Conservation (phyloP, 2,329 filamentous ascomycete genomes). For the Aspergillus tubingensis region DNA sequence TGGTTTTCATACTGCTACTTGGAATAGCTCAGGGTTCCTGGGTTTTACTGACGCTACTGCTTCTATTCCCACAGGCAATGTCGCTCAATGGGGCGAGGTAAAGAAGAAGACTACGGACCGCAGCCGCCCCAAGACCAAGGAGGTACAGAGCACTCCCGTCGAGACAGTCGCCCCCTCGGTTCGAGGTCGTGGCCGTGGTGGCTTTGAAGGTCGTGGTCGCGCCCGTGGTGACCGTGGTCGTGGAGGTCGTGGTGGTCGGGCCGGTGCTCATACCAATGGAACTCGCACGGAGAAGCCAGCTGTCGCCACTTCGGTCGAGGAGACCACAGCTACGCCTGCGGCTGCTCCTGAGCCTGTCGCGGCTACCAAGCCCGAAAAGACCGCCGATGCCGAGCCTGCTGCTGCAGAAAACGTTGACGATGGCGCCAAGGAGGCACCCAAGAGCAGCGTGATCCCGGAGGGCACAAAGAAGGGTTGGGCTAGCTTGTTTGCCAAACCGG, state of each 20-base stretch:
- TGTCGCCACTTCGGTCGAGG: slow-evolving; percentile 15
- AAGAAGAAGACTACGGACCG: slow-evolving; percentile 54
- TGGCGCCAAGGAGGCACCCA: slow-evolving; percentile 22
- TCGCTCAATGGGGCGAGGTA: slow-evolving; percentile 56
- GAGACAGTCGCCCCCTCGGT: slow-evolving; percentile 37
- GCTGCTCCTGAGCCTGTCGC: slow-evolving; percentile 29
- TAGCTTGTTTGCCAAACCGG: slow-evolving; percentile 70
- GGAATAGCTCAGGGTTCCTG: slow-evolving; percentile 2
- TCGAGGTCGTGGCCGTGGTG: slow-evolving; percentile 51
- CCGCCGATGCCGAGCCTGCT: slow-evolving; percentile 22
- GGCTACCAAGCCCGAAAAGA: slow-evolving; percentile 27
- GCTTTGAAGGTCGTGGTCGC: slow-evolving; percentile 49
- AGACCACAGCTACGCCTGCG: slow-evolving; percentile 10
- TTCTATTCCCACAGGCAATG: slow-evolving; percentile 42
- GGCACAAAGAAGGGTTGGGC: slow-evolving; percentile 62
- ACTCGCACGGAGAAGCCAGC: slow-evolving; percentile 40
- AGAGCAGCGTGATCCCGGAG: slow-evolving; percentile 40
- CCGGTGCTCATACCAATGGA: slow-evolving; percentile 46
- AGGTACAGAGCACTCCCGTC: slow-evolving; percentile 36
- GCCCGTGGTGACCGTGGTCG: slow-evolving; percentile 52
- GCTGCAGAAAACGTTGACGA: slow-evolving; percentile 24
- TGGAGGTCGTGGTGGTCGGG: slow-evolving; percentile 49
- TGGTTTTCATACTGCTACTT: slow-evolving; percentile 2
- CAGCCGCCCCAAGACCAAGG: slow-evolving; percentile 50
- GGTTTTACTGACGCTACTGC: slow-evolving; percentile 11